Evolutionary conservation across 2,329 filamentous ascomycete species (phyloP).

Genomic region (Knoxdaviesia proteae): DNA sequence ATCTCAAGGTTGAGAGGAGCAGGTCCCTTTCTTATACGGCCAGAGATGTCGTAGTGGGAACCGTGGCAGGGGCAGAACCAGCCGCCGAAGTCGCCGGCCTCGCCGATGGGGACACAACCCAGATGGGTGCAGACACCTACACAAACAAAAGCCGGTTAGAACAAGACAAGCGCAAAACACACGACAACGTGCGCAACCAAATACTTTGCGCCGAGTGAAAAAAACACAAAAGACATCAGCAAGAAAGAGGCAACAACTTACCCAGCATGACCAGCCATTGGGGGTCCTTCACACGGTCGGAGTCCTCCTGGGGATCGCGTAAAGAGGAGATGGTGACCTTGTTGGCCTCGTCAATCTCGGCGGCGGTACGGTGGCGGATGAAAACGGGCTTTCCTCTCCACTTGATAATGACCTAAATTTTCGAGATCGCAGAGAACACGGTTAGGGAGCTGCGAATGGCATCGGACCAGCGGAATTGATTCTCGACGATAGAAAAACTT

Average conservation of each 20-base stretch:
- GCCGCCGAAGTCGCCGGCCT: conserved; percentile 92
- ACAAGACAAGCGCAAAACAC: background rate
- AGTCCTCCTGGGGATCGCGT: conserved; percentile 78
- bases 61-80: conserved; percentile 99
- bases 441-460: background rate
- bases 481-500: conserved; percentile 17
- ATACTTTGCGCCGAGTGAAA: background rate
- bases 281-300: conserved; percentile 89
- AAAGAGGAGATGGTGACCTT: conserved; percentile 62
- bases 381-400: conserved; percentile 99
- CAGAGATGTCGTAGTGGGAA: conserved; percentile 98
- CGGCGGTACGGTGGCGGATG: conserved; percentile 88
- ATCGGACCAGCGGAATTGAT: background rate
- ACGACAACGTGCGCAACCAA: background rate
- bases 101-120: conserved; percentile 96
- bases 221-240: background rate
- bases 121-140: conserved; percentile 97
- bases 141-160: background rate
- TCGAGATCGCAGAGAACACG: background rate
- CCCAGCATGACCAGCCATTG: conserved; percentile 99
- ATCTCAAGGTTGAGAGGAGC: conserved; percentile 96
- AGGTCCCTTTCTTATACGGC: conserved; percentile 91
- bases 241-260: conserved; percentile 18
- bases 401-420: conserved; percentile 77
- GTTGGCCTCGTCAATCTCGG: conserved; percentile 91